Evolutionary conservation across 495 filamentous ascomycete genomes (phyloP), one percentile per base, ranked within the genome.

Genomic region (Aspergillus bridgeri): DNA sequence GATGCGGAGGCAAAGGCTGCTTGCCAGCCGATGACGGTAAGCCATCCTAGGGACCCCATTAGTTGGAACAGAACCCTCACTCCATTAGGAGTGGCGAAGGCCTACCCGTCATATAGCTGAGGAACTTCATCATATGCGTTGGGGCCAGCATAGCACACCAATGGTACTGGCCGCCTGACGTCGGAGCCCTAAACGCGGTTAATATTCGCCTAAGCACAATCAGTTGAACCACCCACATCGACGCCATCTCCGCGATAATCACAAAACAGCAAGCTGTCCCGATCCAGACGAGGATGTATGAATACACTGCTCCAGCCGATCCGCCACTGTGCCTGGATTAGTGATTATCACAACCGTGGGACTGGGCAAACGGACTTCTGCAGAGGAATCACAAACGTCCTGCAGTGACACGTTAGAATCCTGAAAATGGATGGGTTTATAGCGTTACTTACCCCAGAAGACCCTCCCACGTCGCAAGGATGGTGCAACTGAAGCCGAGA

Each of bases 101-200:
- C 65, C 19, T 65, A 70, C 79, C 80, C 48, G 76, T 76, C n/a
- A 81, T 53, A 55, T 81, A 83, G 43, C 76, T 79, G n/a, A 77
- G 53, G 48, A 81, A 71, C 43, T 75, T 75, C 54, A 72, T 68
- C 25, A 48, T 53, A 9, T 54, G 58, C 15, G 49, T 56, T 2
- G 79, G 73, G 1, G 80, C 77, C 17, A 83, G 63, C 69, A 80
- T 79, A 0, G 76, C 74, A 15, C 72, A 73, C 80, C 79, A 83
- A 54, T 82, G 79, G 48, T 83, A 83, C 57, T 83, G 80, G 1
- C 80, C 79, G 6, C 75, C 76, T 6, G 72, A 72, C 1, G 75
- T 81, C 1, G 79, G 79, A 27, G 79, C 79, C 76, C 74, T 76
- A 29, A 27, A 8, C 19, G 21, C 17, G 2, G 33, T 38, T 4